Evolutionary conservation across 148 eudicot species (phyloP), one percentile per base, ranked within the genome.

Genomic region (Fagopyrum homotropicum): DNA sequence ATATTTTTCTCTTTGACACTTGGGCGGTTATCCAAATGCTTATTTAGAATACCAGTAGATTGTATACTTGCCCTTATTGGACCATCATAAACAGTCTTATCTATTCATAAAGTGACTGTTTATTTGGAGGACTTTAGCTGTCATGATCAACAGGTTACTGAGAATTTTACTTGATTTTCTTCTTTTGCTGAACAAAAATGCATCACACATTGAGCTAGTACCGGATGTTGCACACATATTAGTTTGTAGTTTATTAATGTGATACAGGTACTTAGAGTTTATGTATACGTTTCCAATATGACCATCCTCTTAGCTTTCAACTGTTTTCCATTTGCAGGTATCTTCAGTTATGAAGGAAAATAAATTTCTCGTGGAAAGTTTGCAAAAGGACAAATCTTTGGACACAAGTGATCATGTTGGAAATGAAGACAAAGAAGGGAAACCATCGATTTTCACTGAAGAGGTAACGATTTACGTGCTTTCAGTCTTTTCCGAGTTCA

Each of bases 301-400:
- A 12, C n/a, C 46, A 66, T 60, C 69, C 14, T 11, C 8, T 48
- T 68, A 15, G 76, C 51, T 51, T 55, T 56, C 46, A 22, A 8
- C 50, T 43, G 35, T 19, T 75, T 61, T 29, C 52, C 73, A 30
- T 72, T 26, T 78, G 84, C 86, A 96, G 99, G 84, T 90, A 69
- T 83, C 85, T 54, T 81, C 85, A 50, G 77, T 96, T 63, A 79
- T 52, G 74, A 85, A 79, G 81, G 88, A 90, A 76, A 90, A 89
- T 51, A 88, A 78, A 72, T 74, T 77, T 68, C 80, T 80, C 43
- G 73, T 73, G 26, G 80, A 82, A 75, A 73, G 73, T 50, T 79
- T 83, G 29, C 82, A 72, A 74, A 77, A 54, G 46, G 73, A 75
- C 72, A 79, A 75, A 54, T 69, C 86, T 22, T 46, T 51, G 45